Evolutionary conservation across 2,329 filamentous ascomycete species (phyloP), one percentile per base, ranked within the genome.

Genomic region (Acrodontium crateriforme): DNA sequence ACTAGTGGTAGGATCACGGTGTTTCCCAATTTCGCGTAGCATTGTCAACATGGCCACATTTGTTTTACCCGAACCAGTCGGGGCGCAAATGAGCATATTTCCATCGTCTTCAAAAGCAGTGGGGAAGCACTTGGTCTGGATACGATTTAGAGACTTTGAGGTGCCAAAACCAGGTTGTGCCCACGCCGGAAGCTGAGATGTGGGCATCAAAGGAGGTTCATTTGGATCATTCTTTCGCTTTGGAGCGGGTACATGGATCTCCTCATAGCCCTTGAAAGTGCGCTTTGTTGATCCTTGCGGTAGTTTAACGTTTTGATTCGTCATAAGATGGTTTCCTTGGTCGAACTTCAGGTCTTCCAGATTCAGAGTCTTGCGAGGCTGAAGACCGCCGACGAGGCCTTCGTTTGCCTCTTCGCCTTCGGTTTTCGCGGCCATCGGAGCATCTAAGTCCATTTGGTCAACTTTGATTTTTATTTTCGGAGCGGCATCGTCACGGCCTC

Each of bases 21-120:
- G 78, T 62, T 95, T 98, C 36, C 89, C 89, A 49, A 98, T 84
- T 53, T 98, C 91, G 37, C 87, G 81, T 20, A 98, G 67, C 49
- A 98, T 95, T 2, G 87, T 78, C 38, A 98, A 65, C 87, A 98
- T 95, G 22, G 87, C 87, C 28, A 98, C 89, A 48, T 98, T 98
- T 2, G 89, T 98, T 62, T 98, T 98, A 50, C 89, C 89, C 52
- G 84, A 93, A 41, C 89, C 89, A 27, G 89, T 98, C 2, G 89
- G 89, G 5, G 89, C 91, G 54, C 89, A 98, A 49, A 98, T 78
- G 31, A 98, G 76, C 81, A 98, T 84, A 52, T 98, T 98, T 17
- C 84, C 87, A 50, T 98, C 91, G 36, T 87, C 80, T 35, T 83
- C 69, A 49, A 98, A 98, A 1, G 89, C 89, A 3, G 80, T 74